Evolutionary conservation across 2,329 filamentous ascomycete species (phyloP).

Genomic region (Aspergillus piperis): DNA sequence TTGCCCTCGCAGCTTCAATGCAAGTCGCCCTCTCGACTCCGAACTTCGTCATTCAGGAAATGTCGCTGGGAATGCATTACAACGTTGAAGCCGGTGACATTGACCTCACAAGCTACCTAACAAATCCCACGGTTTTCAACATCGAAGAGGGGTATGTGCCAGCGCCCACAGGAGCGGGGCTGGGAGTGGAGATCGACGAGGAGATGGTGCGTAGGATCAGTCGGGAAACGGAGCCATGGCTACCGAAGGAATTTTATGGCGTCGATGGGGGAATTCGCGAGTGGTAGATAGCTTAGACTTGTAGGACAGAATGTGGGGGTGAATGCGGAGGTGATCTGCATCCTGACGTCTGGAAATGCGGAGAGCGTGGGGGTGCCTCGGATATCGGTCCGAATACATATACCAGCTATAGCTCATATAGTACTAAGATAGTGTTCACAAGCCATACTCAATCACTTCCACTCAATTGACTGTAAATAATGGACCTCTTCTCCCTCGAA

Average conservation of each 20-base stretch:
- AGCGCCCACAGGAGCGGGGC: conserved; percentile 59
- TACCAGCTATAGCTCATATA: neutral
- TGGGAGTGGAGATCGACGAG: conserved; percentile 74
- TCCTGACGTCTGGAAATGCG: neutral
- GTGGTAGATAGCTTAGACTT: conserved; percentile 53
- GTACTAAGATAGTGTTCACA: neutral
- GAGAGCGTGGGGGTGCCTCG: conserved; percentile 3
- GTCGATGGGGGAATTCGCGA: conserved; percentile 67
- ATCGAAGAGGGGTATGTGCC: conserved; percentile 68
- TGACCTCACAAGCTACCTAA: conserved; percentile 67
- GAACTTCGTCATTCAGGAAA: conserved; percentile 75
- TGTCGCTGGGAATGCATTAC: conserved; percentile 79
- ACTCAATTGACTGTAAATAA: neutral
- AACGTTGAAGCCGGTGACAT: conserved; percentile 63
- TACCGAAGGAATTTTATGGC: conserved; percentile 66
- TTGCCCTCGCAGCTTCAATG: conserved; percentile 70
- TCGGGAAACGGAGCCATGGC: conserved; percentile 63
- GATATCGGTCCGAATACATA: neutral
- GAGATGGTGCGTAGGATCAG: conserved; percentile 63
- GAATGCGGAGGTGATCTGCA: neutral
- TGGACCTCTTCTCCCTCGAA: conserved; percentile 26
- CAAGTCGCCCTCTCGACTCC: conserved; percentile 63
- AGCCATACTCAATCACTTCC: neutral
- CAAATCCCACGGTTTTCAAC: conserved; percentile 65
- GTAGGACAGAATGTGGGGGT: neutral